phyloP scores from a whole-genome alignment of 371 early-diverging fungal genomes.

The Rhizopus arrhizus region DNA sequence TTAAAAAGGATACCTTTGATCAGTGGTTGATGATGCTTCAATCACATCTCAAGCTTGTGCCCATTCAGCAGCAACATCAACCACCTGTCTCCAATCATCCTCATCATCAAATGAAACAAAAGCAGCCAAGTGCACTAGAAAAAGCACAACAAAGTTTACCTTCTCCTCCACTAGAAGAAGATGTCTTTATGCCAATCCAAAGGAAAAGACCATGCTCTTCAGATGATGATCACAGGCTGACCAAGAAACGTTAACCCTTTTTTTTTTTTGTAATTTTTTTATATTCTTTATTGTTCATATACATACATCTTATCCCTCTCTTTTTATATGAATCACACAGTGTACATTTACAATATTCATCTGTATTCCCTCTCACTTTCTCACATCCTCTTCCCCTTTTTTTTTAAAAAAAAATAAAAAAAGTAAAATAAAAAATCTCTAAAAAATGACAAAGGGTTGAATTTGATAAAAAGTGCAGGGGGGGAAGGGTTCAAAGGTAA shows the following conservation, averaged over 20 bases:
- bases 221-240: neutral
- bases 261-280: neutral
- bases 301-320: neutral
- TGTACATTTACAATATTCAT: neutral
- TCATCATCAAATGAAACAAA: neutral
- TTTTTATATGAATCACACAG: neutral
- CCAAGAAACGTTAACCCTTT: slow-evolving; percentile 4
- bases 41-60: slow-evolving; percentile 27
- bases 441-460: neutral
- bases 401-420: neutral
- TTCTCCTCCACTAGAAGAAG: slow-evolving; percentile 30
- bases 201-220: slow-evolving; percentile 15
- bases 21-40: slow-evolving; percentile 43
- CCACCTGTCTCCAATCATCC: neutral
- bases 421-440: neutral
- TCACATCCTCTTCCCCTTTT: neutral
- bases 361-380: neutral
- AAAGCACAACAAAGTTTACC: slow-evolving; percentile 26
- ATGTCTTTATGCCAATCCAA: slow-evolving; percentile 13
- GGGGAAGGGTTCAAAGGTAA: no score
- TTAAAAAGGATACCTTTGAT: slow-evolving; percentile 59
- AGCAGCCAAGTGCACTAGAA: neutral
- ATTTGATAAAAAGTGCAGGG: no score
- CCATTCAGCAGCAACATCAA: neutral
- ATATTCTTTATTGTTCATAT: neutral